Evolutionary conservation across 1,284 basidiomycete species (phyloP).

Genomic region (Ganoderma sinense): DNA sequence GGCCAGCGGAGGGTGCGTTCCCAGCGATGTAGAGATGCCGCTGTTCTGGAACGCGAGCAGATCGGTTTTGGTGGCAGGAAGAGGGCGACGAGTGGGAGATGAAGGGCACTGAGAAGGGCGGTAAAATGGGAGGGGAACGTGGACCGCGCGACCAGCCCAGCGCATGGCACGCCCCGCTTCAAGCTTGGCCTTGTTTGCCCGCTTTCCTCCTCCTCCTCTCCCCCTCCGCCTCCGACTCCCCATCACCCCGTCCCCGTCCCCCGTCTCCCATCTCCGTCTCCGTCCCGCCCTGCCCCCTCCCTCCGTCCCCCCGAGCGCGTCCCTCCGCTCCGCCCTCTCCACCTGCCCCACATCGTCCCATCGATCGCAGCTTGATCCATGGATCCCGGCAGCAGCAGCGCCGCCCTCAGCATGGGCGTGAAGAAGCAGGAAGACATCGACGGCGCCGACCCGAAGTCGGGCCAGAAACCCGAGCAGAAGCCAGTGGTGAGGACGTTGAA

Average conservation of each 20-base stretch:
- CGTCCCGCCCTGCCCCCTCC: slow-evolving; percentile 24
- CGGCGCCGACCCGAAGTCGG: slow-evolving; percentile 45
- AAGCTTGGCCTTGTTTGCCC: slow-evolving; percentile 37
- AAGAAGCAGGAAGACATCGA: slow-evolving; percentile 54
- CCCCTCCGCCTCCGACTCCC: slow-evolving; percentile 22
- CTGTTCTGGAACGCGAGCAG: slow-evolving; percentile 26
- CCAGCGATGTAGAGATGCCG: slow-evolving; percentile 27
- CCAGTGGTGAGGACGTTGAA: slow-evolving; percentile 78
- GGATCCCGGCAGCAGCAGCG: slow-evolving; percentile 36
- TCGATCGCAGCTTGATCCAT: slow-evolving; percentile 32
- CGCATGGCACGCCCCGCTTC: slow-evolving; percentile 28
- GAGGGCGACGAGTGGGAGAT: slow-evolving; percentile 19
- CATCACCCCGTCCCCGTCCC: slow-evolving; percentile 27
- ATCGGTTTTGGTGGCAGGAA: slow-evolving; percentile 14
- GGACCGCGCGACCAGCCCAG: slow-evolving; percentile 19
- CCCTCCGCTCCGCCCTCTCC: slow-evolving; percentile 12
- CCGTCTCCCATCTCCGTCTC: slow-evolving; percentile 30
- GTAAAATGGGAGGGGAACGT: slow-evolving; percentile 22
- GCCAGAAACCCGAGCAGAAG: slow-evolving; percentile 64
- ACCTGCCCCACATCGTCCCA: slow-evolving; percentile 25
- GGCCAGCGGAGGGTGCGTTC: slow-evolving; percentile 18
- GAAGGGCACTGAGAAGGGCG: slow-evolving; percentile 13
- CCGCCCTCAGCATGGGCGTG: slow-evolving; percentile 35
- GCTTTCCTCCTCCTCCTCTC: slow-evolving; percentile 21
- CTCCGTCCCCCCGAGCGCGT: slow-evolving; percentile 18